Conservation (phyloP, 1,139 yeast genomes). For the Debaryomyces sp. region DNA sequence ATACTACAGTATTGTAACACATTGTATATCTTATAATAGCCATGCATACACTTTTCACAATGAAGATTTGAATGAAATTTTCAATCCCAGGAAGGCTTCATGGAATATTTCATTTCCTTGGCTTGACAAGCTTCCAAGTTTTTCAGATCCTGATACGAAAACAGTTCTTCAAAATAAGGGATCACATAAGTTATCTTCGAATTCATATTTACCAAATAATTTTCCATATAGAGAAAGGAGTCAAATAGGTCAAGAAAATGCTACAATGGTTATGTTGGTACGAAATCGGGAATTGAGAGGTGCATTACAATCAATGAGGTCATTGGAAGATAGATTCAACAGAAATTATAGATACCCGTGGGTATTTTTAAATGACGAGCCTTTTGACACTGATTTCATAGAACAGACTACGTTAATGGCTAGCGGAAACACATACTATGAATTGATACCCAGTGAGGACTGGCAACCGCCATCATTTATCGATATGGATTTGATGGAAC, state of each 20-base stretch:
- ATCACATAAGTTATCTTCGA: conserved; percentile 42
- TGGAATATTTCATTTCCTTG: neutral
- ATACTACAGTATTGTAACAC: neutral
- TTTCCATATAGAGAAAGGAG: conserved; percentile 32
- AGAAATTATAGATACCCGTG: conserved; percentile 48
- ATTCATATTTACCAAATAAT: conserved; percentile 40
- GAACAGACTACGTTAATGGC: conserved; percentile 79
- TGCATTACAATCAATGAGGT: conserved; percentile 45
- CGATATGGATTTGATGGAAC: conserved; percentile 29
- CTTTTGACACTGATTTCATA: conserved; percentile 42
- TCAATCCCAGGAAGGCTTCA: neutral
- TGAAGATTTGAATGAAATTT: neutral
- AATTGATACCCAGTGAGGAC: conserved; percentile 43
- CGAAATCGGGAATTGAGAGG: conserved; percentile 45
- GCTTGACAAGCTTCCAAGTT: neutral
- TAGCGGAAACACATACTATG: conserved; percentile 65
- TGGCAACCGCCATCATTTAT: conserved; percentile 48
- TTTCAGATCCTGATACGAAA: neutral
- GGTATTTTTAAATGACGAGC: conserved; percentile 49
- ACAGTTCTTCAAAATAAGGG: neutral
- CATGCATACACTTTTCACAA: neutral
- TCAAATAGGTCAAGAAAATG: conserved; percentile 51
- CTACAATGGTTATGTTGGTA: conserved; percentile 52
- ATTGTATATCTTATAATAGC: neutral
- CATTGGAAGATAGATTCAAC: conserved; percentile 51